Base-by-base conservation (phyloP, 441 rosid genomes). In the Adansonia gregorii region DNA sequence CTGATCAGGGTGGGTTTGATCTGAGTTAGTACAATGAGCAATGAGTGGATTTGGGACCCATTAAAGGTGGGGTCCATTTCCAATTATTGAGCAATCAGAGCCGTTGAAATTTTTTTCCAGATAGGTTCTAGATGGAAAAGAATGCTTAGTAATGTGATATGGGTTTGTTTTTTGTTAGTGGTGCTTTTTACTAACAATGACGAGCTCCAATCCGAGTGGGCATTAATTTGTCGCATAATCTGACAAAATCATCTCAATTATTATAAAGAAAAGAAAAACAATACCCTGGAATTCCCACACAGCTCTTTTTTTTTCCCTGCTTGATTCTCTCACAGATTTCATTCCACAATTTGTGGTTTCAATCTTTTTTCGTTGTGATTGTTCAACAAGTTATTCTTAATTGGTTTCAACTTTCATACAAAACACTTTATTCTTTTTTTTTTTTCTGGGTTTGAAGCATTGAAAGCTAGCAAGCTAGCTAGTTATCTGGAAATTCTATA, bases 221-320 rank as follows among this genome's bases (percentile, higher is more conserved):
- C 78, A 73, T 10, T 24, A 24, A 24, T 24, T 24, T 72, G 79
- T 63, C 76, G 45, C 56, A 77, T 15, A 51, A 79, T 66, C 83
- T 79, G 81, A 75, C 85, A 77, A 78, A 81, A 71, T 81, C 76
- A 78, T 80, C 52, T 48, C 80, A 78, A 83, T 80, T 80, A 82
- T 82, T 80, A 79, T 46, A 51, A 9, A 9, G 1, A 56, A 56
- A 20, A 17, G 15, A 4, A 2, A 31, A 14, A 1, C 11, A 9
- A 52, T 41, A 43, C 31, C 12, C 31, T 65, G 43, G 60, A 27
- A 59, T 56, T 61, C 27, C 51, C 51, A 19, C 64, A 14, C 24
- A 45, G 46, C 15, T 75, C 46, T 9, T 22, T 56, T 22, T 68
- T 52, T 24, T 24, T 1, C 27, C 27, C 52, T 48, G n/a, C 24